A percentile compares a stretch with the other conserved stretches of the same genome.
These are phyloP conservation scores for Ambrosiella xylebori DNA, from an alignment of 2,329 filamentous ascomycete genomes.

Conservation along the genomic window DNA sequence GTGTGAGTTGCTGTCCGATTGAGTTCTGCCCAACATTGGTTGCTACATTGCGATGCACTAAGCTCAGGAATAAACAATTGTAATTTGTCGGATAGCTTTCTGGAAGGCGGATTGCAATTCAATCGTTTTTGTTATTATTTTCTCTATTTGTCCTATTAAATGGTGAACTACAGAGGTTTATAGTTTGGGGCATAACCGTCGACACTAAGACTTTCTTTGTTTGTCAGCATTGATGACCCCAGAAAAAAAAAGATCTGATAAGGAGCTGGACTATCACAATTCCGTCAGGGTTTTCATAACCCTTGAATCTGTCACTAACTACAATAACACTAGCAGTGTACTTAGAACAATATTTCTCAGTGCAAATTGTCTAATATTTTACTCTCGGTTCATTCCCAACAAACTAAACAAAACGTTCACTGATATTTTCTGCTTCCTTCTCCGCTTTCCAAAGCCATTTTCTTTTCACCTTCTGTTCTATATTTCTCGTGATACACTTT, in stretches of 20 bases:
- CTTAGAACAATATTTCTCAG: not conserved
- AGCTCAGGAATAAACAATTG: not conserved
- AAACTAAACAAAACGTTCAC: not conserved
- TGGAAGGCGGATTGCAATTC: not conserved
- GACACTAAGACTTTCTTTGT: not conserved
- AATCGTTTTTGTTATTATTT: not conserved
- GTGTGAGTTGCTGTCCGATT: not conserved
- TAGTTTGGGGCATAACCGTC: not conserved
- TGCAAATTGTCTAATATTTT: not conserved
- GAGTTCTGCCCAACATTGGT: not conserved
- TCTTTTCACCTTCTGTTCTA: not conserved
- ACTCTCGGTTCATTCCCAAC: not conserved
- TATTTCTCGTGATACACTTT: not conserved
- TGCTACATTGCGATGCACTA: not conserved
- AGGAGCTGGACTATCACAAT: not conserved
- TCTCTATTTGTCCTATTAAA: not conserved
- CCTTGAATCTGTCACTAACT: not conserved
- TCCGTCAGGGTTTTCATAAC: not conserved
- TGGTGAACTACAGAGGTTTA: not conserved
- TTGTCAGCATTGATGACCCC: not conserved
- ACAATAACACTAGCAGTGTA: not conserved
- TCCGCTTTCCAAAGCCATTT: not conserved
- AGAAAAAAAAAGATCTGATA: conserved; percentile 5
- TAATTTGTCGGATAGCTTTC: not conserved
- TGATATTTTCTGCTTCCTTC: not conserved